phyloP scores from a whole-genome alignment of 1,284 basidiomycete species.

The Moesziomyces parantarcticus region DNA sequence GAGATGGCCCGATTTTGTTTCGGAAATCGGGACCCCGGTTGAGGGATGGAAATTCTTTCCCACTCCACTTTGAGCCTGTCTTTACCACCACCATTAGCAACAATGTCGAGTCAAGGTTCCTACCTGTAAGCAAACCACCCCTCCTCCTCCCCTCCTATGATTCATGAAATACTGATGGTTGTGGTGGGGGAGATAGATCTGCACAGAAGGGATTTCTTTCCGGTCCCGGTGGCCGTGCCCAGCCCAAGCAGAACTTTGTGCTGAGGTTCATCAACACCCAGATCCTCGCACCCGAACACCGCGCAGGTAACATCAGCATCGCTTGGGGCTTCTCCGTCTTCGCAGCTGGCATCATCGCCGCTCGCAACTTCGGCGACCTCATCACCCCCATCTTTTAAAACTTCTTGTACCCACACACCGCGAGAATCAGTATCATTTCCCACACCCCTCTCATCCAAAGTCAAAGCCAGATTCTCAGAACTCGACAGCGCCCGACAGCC shows the following conservation, averaged over 20 bases:
- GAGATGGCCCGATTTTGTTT: no score
- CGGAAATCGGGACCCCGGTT: no score
- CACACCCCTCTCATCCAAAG: no score
- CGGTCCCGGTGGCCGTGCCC: conserved; percentile 4
- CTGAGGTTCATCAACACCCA: conserved; percentile 51
- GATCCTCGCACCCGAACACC: conserved; percentile 60
- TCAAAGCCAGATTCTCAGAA: no score
- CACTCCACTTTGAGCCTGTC: neutral
- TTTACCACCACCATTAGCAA: conserved; percentile 8
- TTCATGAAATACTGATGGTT: neutral
- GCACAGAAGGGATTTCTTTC: conserved; percentile 52
- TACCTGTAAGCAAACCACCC: conserved; percentile 51
- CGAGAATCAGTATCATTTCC: no score
- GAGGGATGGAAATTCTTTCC: neutral
- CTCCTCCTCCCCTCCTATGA: neutral
- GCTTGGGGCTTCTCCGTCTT: conserved; percentile 60
- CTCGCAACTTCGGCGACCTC: conserved; percentile 56
- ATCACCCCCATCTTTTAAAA: conserved; percentile 58
- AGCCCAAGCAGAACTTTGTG: conserved; percentile 46
- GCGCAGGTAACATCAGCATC: conserved; percentile 60
- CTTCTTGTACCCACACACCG: neutral
- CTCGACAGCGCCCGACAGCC: no score
- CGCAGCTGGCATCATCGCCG: conserved; percentile 54
- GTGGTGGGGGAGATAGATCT: conserved; percentile 16
- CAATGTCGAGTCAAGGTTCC: conserved; percentile 38